Evolutionary conservation across 2,329 filamentous ascomycete species (phyloP).

Genomic region (Curvularia sp.): DNA sequence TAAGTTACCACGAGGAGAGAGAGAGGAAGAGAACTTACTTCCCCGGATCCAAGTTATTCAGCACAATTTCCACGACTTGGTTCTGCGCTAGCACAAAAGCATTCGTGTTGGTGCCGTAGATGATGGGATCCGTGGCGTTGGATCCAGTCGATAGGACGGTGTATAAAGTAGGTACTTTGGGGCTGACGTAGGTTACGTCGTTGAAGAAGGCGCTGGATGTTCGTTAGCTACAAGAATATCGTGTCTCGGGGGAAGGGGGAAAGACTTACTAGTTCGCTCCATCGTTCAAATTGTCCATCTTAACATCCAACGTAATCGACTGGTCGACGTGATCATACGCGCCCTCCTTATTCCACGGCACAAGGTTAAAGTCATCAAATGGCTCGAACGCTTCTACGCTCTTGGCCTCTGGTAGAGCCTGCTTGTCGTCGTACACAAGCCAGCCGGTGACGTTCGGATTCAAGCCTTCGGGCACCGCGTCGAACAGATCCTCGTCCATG

Average conservation of each 20-base stretch:
- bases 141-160: conserved; percentile 70
- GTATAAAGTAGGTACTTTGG: conserved; percentile 82
- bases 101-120: conserved; percentile 61
- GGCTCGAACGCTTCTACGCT: conserved; percentile 67
- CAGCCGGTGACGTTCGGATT: conserved; percentile 68
- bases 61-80: conserved; percentile 72
- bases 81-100: conserved; percentile 71
- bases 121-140: conserved; percentile 52
- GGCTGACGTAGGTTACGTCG: conserved; percentile 75
- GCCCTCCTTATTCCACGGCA: conserved; percentile 70
- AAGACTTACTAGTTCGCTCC: conserved; percentile 67
- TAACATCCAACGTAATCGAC: conserved; percentile 64
- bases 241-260: neutral
- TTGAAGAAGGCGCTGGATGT: conserved; percentile 62
- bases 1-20: neutral
- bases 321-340: conserved; percentile 68
- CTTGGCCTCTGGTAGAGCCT: conserved; percentile 58
- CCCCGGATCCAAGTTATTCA: conserved; percentile 78
- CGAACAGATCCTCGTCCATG: conserved; percentile 66
- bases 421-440: conserved; percentile 61
- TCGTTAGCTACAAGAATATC: conserved; percentile 5
- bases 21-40: conserved; percentile 42
- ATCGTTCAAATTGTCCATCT: conserved; percentile 71
- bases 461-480: conserved; percentile 68
- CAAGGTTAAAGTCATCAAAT: conserved; percentile 76